Evolutionary conservation across 495 filamentous ascomycete species (phyloP).

Genomic region (Hypoxylon subgilvum): DNA sequence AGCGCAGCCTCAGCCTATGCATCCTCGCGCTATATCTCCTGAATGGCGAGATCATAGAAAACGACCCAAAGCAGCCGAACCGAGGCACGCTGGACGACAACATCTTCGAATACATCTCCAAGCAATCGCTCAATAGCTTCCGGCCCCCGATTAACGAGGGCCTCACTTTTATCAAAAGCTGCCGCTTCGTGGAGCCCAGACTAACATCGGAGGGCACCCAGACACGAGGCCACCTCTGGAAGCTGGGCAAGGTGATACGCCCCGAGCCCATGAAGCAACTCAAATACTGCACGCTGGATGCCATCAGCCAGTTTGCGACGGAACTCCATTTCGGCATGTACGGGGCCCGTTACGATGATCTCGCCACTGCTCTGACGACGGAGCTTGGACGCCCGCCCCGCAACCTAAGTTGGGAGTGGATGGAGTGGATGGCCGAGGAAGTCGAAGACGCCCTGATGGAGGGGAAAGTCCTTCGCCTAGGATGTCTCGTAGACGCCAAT

Average conservation of each 20-base stretch:
- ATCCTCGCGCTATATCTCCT: conserved; percentile 44
- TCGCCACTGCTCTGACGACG: conserved; percentile 17
- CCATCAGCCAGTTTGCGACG: conserved; percentile 32
- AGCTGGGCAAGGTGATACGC: conserved; percentile 38
- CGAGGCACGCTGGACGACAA: conserved; percentile 27
- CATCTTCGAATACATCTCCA: conserved; percentile 37
- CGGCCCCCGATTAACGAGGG: conserved; percentile 35
- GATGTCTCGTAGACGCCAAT: conserved; percentile 27
- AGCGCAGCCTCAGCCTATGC: conserved; percentile 39
- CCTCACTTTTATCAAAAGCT: conserved; percentile 45
- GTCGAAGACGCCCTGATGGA: conserved; percentile 35
- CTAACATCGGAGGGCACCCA: conserved; percentile 33
- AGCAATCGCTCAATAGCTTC: conserved; percentile 36
- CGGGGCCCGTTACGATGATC: conserved; percentile 20
- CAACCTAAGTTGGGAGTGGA: conserved; percentile 7
- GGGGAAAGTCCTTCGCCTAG: conserved; percentile 39
- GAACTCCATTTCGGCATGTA: conserved; percentile 31
- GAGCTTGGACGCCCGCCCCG: neutral
- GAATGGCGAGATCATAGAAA: conserved; percentile 46
- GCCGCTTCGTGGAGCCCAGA: conserved; percentile 39
- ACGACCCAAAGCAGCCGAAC: conserved; percentile 15
- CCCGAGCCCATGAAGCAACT: conserved; percentile 31
- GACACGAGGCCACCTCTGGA: conserved; percentile 43
- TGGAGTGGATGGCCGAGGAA: conserved; percentile 31
- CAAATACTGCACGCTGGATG: conserved; percentile 31